Evolutionary conservation across 2,329 filamentous ascomycete species (phyloP).

Genomic region (Rhynchosporium graminicola): DNA sequence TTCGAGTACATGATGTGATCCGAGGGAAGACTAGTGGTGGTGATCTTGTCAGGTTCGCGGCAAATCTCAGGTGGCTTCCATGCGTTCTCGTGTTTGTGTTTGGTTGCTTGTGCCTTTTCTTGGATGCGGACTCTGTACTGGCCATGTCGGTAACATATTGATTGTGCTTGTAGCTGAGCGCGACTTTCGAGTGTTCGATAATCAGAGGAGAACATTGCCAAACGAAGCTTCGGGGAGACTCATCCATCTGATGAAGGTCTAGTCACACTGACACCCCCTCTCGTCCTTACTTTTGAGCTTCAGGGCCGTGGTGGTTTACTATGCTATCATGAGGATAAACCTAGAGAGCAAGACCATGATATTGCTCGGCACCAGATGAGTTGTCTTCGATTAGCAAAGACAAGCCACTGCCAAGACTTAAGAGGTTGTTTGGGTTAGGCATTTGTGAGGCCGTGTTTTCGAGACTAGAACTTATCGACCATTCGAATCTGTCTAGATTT

Average conservation of each 20-base stretch:
- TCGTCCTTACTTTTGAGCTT: not conserved
- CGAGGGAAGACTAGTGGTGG: not conserved
- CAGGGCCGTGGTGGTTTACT: not conserved
- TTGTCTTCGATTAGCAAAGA: not conserved
- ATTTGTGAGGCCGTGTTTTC: not conserved
- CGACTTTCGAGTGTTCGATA: not conserved
- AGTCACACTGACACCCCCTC: not conserved
- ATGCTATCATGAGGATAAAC: not conserved
- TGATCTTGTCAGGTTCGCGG: not conserved
- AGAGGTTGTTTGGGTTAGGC: slow-evolving; percentile 9
- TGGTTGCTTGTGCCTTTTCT: no score
- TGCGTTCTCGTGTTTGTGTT: not conserved
- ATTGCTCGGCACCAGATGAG: not conserved
- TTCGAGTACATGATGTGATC: not conserved
- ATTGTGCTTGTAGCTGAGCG: not conserved
- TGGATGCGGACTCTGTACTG: no score
- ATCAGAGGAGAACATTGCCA: not conserved
- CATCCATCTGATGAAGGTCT: not conserved
- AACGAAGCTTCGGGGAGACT: not conserved
- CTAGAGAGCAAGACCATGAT: not conserved
- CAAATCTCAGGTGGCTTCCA: not conserved
- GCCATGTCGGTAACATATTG: no score
- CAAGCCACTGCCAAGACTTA: not conserved
- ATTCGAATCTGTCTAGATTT: no score
- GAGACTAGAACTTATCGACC: slow-evolving; percentile 2